phyloP scores from a whole-genome alignment of 2,329 filamentous ascomycete species.

The Xylariaceae sp. region DNA sequence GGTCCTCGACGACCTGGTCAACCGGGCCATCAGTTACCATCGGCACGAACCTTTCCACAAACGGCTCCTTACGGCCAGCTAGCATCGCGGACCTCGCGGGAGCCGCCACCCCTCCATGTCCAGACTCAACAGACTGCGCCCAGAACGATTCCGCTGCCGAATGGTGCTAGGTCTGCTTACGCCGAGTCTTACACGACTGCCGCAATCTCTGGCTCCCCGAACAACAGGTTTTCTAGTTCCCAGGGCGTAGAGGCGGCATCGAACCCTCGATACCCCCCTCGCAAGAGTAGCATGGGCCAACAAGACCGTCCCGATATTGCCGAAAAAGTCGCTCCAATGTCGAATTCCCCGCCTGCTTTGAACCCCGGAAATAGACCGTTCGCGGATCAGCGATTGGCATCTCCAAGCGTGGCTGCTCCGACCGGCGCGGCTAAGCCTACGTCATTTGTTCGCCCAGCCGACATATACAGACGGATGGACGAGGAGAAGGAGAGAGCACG shows the following conservation, averaged over 20 bases:
- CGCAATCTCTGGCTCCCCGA: slow-evolving; percentile 18
- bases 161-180: slow-evolving; percentile 4
- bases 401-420: slow-evolving; percentile 34
- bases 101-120: slow-evolving; percentile 29
- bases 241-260: slow-evolving; percentile 25
- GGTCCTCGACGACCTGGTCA: slow-evolving; percentile 39
- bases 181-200: slow-evolving; percentile 5
- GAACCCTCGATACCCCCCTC: slow-evolving; percentile 46
- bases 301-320: slow-evolving; percentile 30
- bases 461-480: slow-evolving; percentile 68
- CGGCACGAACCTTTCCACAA: slow-evolving; percentile 25
- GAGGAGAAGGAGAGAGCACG: slow-evolving; percentile 57
- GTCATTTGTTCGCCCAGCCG: slow-evolving; percentile 66
- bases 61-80: slow-evolving; percentile 18
- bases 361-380: slow-evolving; percentile 27
- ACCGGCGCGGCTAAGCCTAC: slow-evolving; percentile 42
- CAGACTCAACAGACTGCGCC: slow-evolving; percentile 21
- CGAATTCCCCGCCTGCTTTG: slow-evolving; percentile 28
- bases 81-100: slow-evolving; percentile 21
- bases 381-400: slow-evolving; percentile 34
- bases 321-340: slow-evolving; percentile 13
- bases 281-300: slow-evolving; percentile 57
- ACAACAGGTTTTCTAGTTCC: slow-evolving; percentile 20
- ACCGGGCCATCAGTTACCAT: slow-evolving; percentile 22
- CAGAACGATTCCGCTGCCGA: slow-evolving; percentile 1